These are phyloP conservation scores for Passalora sequoiae DNA, from an alignment of 2,329 filamentous ascomycete genomes.

Conservation along the genomic window DNA sequence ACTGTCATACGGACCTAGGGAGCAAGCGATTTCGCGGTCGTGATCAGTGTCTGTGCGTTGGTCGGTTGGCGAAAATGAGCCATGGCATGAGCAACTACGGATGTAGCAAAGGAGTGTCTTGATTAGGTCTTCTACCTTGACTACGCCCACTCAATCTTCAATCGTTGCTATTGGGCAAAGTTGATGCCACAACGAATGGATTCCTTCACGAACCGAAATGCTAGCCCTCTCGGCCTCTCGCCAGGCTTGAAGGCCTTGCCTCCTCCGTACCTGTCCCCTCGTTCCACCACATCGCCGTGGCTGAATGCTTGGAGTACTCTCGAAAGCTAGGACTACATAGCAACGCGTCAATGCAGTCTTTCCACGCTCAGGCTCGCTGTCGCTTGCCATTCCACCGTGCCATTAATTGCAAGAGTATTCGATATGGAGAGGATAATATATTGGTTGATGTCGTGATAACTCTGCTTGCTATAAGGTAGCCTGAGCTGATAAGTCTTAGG, in stretches of 20 bases:
- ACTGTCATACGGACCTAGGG: too few species aligned
- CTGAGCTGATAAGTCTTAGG: conserved; percentile 36
- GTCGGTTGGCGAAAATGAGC: too few species aligned
- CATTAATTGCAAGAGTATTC: conserved; percentile 23
- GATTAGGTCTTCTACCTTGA: too few species aligned
- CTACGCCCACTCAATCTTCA: too few species aligned
- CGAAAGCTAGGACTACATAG: conserved; percentile 1
- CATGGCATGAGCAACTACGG: too few species aligned
- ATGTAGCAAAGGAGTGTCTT: too few species aligned
- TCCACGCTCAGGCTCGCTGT: too few species aligned
- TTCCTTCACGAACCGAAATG: conserved; percentile 8
- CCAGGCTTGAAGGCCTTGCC: neutral
- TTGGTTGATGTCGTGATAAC: conserved; percentile 5
- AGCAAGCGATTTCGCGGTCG: too few species aligned
- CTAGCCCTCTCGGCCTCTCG: too few species aligned
- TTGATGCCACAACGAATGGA: too few species aligned
- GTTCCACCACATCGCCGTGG: conserved; percentile 18
- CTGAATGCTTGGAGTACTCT: conserved; percentile 21
- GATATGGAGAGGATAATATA: conserved; percentile 22
- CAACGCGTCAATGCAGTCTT: conserved; percentile 11
- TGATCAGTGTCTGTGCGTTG: too few species aligned
- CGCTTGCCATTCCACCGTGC: conserved; percentile 3
- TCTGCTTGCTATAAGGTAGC: conserved; percentile 32
- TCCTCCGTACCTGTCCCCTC: neutral
- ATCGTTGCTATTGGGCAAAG: too few species aligned